Evolutionary conservation across 2,329 filamentous ascomycete genomes (phyloP), one percentile per base, ranked within the genome.

Genomic region (Dothistroma septosporum): DNA sequence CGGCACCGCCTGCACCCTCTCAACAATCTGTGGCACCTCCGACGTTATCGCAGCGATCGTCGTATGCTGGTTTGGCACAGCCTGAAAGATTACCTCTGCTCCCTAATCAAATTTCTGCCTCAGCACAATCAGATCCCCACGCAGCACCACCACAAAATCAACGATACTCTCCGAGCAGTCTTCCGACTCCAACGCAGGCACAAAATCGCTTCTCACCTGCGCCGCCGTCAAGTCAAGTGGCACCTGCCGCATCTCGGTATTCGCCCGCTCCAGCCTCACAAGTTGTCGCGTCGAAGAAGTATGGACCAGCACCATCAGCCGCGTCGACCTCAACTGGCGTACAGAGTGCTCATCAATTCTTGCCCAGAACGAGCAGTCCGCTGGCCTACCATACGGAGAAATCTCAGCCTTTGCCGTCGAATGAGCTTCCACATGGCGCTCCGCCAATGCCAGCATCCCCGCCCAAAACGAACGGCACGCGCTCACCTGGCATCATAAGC

Each of bases 321-420:
- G 55, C 60, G 11, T 58, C 60, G 19, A 50, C 58, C 6, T 56
- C 61, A 58, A 72, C 72, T 69, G 49, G 71, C 75, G 72, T 68
- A 16, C 68, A 65, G 48, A 66, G 67, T 41, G 59, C 75, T 14
- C 77, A 85, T 62, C 78, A 82, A 4, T 87, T 86, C 71, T 82
- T 85, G 47, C 85, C 85, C 19, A 79, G 85, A 59, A 87, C 84
- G 7, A 87, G 85, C n/a, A 87, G 85, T 71, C 85, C 85, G 16
- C 76, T 87, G 16, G 85, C 85, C 33, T 80, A 82, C 54, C 82
- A 78, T 12, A 60, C 53, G 55, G 74, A 75, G 33, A 70, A 70
- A 50, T 71, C 75, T 28, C 73, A 76, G 11, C 73, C 66, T 19
- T 50, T 64, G 11, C 41, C 65, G 3, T 59, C 66, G 8, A 37